These are phyloP conservation scores for Cladobotryum mycophilum DNA, from an alignment of 2,329 filamentous ascomycete species.

Conservation along the genomic window DNA sequence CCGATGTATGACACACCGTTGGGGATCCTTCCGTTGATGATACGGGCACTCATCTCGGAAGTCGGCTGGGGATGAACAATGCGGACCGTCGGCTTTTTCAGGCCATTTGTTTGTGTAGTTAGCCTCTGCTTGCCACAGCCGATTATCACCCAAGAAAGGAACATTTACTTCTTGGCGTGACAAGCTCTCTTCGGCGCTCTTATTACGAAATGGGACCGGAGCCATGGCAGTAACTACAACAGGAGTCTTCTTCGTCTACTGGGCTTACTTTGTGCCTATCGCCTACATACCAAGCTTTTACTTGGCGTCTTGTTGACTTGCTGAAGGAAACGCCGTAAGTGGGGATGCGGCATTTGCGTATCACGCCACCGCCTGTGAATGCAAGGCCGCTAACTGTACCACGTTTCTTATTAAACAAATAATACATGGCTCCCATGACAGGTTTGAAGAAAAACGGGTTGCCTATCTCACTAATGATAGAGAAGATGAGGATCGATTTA, in stretches of 20 bases:
- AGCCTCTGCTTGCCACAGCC: conserved; percentile 44
- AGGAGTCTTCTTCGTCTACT: conserved; percentile 51
- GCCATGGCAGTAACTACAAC: not conserved
- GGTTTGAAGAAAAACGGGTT: conserved; percentile 74
- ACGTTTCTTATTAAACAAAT: conserved; percentile 70
- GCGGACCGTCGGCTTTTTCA: conserved; percentile 44
- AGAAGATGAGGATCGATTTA: conserved; percentile 75
- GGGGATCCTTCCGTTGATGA: conserved; percentile 56
- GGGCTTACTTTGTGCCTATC: conserved; percentile 66
- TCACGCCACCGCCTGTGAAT: conserved; percentile 66
- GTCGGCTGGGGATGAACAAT: conserved; percentile 45
- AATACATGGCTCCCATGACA: conserved; percentile 50
- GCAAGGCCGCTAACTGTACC: conserved; percentile 77
- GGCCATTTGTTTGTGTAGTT: conserved; percentile 40
- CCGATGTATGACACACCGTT: conserved; percentile 75
- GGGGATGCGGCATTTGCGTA: conserved; percentile 34
- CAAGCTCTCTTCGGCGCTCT: conserved; percentile 15
- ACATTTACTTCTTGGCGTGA: not conserved
- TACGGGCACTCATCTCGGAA: conserved; percentile 40
- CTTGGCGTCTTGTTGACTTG: conserved; percentile 26
- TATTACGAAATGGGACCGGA: conserved; percentile 18
- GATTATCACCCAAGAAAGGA: conserved; percentile 38
- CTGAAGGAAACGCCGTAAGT: conserved; percentile 14
- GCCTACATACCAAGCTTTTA: conserved; percentile 72
- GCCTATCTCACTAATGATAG: conserved; percentile 64